These are phyloP conservation scores for Heterobasidion occidentale DNA, from an alignment of 1,284 basidiomycete species.

Conservation along the genomic window DNA sequence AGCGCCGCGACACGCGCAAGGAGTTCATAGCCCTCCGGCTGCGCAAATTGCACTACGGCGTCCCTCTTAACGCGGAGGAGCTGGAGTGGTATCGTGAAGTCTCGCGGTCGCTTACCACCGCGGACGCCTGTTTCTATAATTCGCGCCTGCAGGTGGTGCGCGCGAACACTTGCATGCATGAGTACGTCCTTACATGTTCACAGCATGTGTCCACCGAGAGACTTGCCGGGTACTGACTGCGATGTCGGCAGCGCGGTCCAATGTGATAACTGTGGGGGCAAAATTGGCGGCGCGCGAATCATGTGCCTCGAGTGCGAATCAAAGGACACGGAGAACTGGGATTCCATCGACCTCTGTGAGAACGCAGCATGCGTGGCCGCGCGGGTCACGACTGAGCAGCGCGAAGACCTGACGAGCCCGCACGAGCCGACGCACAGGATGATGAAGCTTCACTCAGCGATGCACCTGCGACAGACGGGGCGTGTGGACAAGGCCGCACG, in stretches of 20 bases:
- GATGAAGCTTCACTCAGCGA: background rate
- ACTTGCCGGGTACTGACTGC: background rate
- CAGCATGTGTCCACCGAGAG: background rate
- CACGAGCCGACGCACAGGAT: constrained; percentile 9
- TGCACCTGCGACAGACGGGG: constrained; percentile 1
- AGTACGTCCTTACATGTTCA: background rate
- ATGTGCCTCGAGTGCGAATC: constrained; percentile 9
- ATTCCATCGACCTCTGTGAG: constrained; percentile 7
- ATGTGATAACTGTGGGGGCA: constrained; percentile 5
- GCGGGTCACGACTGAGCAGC: background rate
- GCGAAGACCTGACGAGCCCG: background rate
- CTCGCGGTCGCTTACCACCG: background rate
- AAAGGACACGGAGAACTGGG: background rate
- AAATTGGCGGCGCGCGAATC: constrained; percentile 5
- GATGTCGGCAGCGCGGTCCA: background rate
- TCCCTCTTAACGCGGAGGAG: background rate
- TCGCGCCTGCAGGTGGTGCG: background rate
- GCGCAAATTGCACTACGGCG: background rate
- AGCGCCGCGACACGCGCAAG: constrained; percentile 5
- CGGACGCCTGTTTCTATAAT: constrained; percentile 5
- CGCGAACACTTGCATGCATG: background rate
- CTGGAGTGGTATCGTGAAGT: background rate
- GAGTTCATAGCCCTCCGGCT: constrained; percentile 2
- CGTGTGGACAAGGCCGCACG: background rate
- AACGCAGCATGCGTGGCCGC: background rate